Conservation (phyloP, 371 early-diverging fungal genomes). For the Syncephalis plumigaleata region DNA sequence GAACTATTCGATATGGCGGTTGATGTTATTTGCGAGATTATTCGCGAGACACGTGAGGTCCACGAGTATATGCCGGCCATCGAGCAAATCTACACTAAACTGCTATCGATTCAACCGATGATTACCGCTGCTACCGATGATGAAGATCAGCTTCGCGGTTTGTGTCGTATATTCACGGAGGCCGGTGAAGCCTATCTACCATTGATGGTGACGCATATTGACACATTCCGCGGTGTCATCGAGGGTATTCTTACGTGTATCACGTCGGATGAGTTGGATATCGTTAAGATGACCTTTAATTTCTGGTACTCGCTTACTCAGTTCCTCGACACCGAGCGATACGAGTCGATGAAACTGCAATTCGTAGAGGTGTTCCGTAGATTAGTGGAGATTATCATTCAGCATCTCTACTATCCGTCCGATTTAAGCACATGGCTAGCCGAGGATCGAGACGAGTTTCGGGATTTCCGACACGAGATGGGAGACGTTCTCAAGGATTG, state of each 20-base stretch:
- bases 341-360: slow-evolving; percentile 20
- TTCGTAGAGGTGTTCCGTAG: slow-evolving; percentile 43
- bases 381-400: slow-evolving; percentile 64
- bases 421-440: slow-evolving; percentile 54
- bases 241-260: slow-evolving; percentile 59
- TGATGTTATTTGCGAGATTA: slow-evolving; percentile 67
- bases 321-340: slow-evolving; percentile 25
- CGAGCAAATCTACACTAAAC: slow-evolving; percentile 39
- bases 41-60: slow-evolving; percentile 53
- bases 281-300: slow-evolving; percentile 61
- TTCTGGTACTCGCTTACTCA: slow-evolving; percentile 76
- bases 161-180: slow-evolving; percentile 65
- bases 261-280: slow-evolving; percentile 39
- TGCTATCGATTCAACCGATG: slow-evolving; percentile 29
- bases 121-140: slow-evolving; percentile 28
- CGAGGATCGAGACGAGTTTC: slow-evolving; percentile 80
- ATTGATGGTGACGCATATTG: slow-evolving; percentile 39
- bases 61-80: slow-evolving; percentile 27
- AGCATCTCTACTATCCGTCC: slow-evolving; percentile 64
- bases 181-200: slow-evolving; percentile 75
- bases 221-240: slow-evolving; percentile 44
- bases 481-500: slow-evolving; percentile 96
- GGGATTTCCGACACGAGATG: slow-evolving; percentile 86
- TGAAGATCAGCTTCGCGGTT: slow-evolving; percentile 46
- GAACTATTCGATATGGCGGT: slow-evolving; percentile 67